A percentile compares a stretch with the other conserved stretches of the same genome.
phyloP scores from a whole-genome alignment of 2,329 filamentous ascomycete genomes.

The Dryadomyces sulphureus region DNA sequence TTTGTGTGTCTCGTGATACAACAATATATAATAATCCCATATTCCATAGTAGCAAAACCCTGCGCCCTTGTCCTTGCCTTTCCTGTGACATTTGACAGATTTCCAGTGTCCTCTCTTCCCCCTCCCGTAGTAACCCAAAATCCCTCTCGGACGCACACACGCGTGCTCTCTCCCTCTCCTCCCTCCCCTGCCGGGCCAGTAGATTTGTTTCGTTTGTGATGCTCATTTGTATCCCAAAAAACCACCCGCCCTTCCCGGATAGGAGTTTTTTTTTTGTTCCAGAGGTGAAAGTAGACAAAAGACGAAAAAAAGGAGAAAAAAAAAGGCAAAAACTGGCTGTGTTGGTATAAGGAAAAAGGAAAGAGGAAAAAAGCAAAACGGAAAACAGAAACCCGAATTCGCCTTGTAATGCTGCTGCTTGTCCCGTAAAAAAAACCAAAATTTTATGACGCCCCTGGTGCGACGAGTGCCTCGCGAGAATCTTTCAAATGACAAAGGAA shows the following conservation, averaged over 20 bases:
- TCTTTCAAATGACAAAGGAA: slow-evolving; percentile 2
- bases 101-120: not conserved
- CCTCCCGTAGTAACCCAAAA: not conserved
- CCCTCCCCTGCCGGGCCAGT: not conserved
- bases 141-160: no score
- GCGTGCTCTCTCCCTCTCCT: no score
- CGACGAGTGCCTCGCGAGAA: not conserved
- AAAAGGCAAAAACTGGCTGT: not conserved
- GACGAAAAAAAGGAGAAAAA: not conserved
- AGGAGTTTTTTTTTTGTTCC: no score
- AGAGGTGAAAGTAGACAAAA: not conserved
- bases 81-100: not conserved
- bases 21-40: not conserved
- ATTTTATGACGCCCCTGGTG: slow-evolving; percentile 4
- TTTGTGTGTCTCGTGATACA: slow-evolving; percentile 3
- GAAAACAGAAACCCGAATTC: not conserved
- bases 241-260: not conserved
- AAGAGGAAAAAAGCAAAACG: not conserved
- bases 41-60: not conserved
- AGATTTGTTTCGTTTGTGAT: not conserved
- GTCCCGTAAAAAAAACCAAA: not conserved
- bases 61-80: slow-evolving; percentile 1
- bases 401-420: not conserved
- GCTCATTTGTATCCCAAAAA: not conserved
- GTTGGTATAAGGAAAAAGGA: not conserved